These are phyloP conservation scores for Lolium multiflorum DNA, from an alignment of 176 grass and related monocot genomes.

Conservation along the genomic window DNA sequence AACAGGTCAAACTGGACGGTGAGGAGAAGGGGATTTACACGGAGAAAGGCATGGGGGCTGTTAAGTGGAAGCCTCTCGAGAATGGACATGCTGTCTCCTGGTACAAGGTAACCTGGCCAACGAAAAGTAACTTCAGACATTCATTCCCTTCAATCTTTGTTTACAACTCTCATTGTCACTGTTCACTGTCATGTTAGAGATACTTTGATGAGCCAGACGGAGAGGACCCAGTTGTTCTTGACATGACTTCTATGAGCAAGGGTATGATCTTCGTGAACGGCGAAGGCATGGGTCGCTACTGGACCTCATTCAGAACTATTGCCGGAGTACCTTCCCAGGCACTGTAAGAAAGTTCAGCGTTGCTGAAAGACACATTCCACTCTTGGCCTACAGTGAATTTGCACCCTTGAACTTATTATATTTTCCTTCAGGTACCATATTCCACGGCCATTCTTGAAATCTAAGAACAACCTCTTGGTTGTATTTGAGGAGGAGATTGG, in stretches of 20 bases:
- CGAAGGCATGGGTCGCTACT: conserved; percentile 46
- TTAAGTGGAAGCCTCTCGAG: conserved; percentile 7
- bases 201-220: conserved; percentile 82
- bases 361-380: background rate
- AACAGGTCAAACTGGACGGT: conserved; percentile 67
- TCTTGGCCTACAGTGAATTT: background rate
- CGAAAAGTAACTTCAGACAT: conserved; percentile 22
- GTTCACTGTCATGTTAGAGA: conserved; percentile 39
- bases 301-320: conserved; percentile 61
- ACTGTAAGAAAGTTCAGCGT: conserved; percentile 49
- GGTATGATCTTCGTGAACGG: conserved; percentile 47
- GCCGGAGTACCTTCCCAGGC: conserved; percentile 75
- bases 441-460: conserved; percentile 76
- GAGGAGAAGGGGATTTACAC: conserved; percentile 70
- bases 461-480: conserved; percentile 77
- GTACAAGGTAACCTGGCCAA: conserved; percentile 74
- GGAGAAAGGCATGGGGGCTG: conserved; percentile 37
- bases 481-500: conserved; percentile 88
- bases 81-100: conserved; percentile 57
- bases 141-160: conserved; percentile 18
- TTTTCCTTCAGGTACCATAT: conserved; percentile 68
- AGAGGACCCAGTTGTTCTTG: conserved; percentile 66
- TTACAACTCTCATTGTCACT: conserved; percentile 30
- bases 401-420: conserved; percentile 7
- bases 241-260: conserved; percentile 85